These are phyloP conservation scores for Colletotrichum tamarilloi DNA, from an alignment of 2,329 filamentous ascomycete species.

Conservation along the genomic window DNA sequence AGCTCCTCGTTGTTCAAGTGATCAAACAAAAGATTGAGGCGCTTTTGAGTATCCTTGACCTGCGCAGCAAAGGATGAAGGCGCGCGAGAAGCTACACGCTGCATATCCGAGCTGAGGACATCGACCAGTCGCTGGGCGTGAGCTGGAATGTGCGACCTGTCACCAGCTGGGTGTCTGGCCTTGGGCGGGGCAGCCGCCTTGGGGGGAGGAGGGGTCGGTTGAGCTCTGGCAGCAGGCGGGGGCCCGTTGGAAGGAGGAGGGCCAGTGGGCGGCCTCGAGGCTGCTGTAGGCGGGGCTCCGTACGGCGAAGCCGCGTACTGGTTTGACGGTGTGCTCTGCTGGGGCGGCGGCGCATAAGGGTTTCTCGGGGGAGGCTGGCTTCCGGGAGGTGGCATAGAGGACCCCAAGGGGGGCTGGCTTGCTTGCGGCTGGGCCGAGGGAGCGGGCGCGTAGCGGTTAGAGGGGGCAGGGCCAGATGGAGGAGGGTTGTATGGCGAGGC, in stretches of 20 bases:
- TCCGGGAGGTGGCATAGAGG: conserved; percentile 51
- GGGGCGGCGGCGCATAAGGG: conserved; percentile 58
- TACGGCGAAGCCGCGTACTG: conserved; percentile 73
- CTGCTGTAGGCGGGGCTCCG: conserved; percentile 47
- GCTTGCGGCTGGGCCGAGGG: conserved; percentile 65
- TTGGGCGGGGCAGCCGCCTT: conserved; percentile 63
- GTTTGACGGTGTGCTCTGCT: conserved; percentile 56
- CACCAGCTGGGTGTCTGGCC: conserved; percentile 81
- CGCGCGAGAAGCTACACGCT: conserved; percentile 86
- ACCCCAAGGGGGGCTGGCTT: conserved; percentile 54
- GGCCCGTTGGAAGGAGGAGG: conserved; percentile 52
- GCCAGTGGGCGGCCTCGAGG: conserved; percentile 50
- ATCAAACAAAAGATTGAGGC: conserved; percentile 93
- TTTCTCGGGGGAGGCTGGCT: conserved; percentile 57
- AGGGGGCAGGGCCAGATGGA: conserved; percentile 74
- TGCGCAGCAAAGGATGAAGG: conserved; percentile 88
- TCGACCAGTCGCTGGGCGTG: conserved; percentile 83
- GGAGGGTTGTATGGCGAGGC: conserved; percentile 89
- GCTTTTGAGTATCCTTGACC: conserved; percentile 93
- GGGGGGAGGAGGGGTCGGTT: conserved; percentile 59
- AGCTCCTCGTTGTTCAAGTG: conserved; percentile 96
- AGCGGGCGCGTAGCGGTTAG: conserved; percentile 80
- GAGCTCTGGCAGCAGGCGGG: conserved; percentile 40
- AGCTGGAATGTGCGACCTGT: conserved; percentile 88
- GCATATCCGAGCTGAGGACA: conserved; percentile 84